Evolutionary conservation across 2,329 filamentous ascomycete genomes (phyloP).

Genomic region (Dactylellina cionopaga): DNA sequence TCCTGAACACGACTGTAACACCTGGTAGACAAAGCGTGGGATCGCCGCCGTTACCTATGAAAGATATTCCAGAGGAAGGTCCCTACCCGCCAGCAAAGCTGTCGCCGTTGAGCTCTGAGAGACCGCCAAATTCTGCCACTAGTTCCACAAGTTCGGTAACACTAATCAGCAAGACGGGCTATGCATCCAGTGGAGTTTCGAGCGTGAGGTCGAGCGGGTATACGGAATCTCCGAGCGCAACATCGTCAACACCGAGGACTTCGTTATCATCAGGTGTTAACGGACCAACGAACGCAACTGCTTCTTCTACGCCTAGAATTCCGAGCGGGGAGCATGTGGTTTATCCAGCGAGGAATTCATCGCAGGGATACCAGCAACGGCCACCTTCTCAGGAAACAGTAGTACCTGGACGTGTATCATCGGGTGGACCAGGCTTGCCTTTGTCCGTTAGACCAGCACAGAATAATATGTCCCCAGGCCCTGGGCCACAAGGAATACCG

Average conservation of each 20-base stretch:
- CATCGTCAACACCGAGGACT: slow-evolving; percentile 36
- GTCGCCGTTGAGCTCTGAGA: slow-evolving; percentile 23
- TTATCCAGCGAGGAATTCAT: slow-evolving; percentile 33
- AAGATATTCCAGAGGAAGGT: slow-evolving; percentile 49
- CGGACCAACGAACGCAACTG: slow-evolving; percentile 1
- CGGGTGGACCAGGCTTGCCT: slow-evolving; percentile 20
- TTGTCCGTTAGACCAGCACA: slow-evolving; percentile 6
- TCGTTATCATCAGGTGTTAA: slow-evolving; percentile 36
- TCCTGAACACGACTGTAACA: slow-evolving; percentile 24
- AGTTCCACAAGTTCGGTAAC: slow-evolving; percentile 2
- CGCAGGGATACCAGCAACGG: slow-evolving; percentile 30
- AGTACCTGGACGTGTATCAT: slow-evolving; percentile 2
- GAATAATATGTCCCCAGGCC: slow-evolving; percentile 9
- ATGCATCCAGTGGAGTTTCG: slow-evolving; percentile 38
- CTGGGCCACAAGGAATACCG: slow-evolving; percentile 1
- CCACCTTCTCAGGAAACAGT: slow-evolving; percentile 29
- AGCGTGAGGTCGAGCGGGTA: slow-evolving; percentile 39
- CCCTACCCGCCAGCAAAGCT: slow-evolving; percentile 30
- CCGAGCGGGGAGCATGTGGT: slow-evolving; percentile 28
- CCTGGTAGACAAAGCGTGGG: slow-evolving; percentile 38
- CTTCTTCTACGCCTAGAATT: slow-evolving; percentile 11
- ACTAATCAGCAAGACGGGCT: slow-evolving; percentile 13
- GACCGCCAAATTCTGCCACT: slow-evolving; percentile 1
- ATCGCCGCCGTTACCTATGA: slow-evolving; percentile 41
- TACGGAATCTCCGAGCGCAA: slow-evolving; percentile 30